Evolutionary conservation across 2,329 filamentous ascomycete species (phyloP).

Genomic region (Microthyrium microscopicum): DNA sequence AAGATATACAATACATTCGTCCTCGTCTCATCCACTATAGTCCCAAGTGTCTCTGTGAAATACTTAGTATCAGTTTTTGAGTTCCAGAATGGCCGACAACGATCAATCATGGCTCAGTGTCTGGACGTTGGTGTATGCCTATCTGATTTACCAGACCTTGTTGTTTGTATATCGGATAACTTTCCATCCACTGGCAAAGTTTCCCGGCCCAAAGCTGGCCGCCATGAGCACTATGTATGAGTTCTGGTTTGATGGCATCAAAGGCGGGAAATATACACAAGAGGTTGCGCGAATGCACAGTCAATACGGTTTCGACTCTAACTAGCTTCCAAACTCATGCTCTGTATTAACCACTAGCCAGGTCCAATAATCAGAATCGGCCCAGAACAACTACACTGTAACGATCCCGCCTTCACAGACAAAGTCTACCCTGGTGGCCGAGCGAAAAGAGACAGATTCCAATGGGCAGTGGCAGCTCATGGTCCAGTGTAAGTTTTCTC

Average conservation of each 20-base stretch:
- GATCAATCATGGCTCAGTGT: too few relatives aligned
- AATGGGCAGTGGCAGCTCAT: constrained; percentile 2
- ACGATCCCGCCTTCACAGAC: constrained; percentile 16
- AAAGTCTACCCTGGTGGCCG: constrained; percentile 16
- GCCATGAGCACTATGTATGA: constrained; percentile 14
- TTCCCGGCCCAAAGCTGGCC: constrained; percentile 15
- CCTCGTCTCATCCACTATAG: too few relatives aligned
- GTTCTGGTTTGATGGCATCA: constrained; percentile 15
- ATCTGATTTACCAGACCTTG: constrained; percentile 9
- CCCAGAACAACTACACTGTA: constrained; percentile 13
- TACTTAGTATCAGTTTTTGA: too few relatives aligned
- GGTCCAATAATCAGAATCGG: constrained; percentile 14
- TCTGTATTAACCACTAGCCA: not conserved
- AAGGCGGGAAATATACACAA: constrained; percentile 13
- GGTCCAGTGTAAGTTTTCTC: constrained; percentile 2
- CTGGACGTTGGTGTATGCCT: too few relatives aligned
- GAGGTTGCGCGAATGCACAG: constrained; percentile 14
- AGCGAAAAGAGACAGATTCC: constrained; percentile 11
- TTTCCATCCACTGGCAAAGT: constrained; percentile 13
- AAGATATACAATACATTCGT: too few relatives aligned
- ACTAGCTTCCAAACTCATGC: not conserved
- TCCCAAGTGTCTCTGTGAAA: too few relatives aligned
- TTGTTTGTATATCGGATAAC: constrained; percentile 12
- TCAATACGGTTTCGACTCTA: constrained; percentile 11
- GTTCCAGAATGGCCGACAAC: too few relatives aligned